phyloP scores from a whole-genome alignment of 2,329 filamentous ascomycete genomes.

The Nectriaceae sp. region DNA sequence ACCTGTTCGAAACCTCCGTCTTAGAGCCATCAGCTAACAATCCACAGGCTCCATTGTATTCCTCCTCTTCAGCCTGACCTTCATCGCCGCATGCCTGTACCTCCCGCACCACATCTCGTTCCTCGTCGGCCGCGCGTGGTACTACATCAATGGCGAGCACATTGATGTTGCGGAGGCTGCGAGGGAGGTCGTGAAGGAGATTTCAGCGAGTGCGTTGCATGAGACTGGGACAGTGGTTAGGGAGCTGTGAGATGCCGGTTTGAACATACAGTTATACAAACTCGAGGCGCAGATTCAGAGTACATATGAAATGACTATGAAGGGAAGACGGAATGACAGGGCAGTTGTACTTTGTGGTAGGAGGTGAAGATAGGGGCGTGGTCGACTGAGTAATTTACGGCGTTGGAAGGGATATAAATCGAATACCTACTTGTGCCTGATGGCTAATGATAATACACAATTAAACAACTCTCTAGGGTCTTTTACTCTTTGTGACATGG shows the following conservation, averaged over 20 bases:
- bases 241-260: constrained; percentile 33
- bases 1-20: neutral
- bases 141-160: constrained; percentile 88
- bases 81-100: constrained; percentile 87
- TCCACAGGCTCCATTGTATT: constrained; percentile 82
- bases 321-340: neutral
- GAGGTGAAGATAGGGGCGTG: too few species aligned
- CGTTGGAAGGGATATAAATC: constrained; percentile 10
- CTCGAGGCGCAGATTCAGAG: too few species aligned
- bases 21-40: constrained; percentile 36
- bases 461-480: too few species aligned
- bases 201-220: constrained; percentile 32
- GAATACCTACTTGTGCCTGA: too few species aligned
- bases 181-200: constrained; percentile 34
- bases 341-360: neutral
- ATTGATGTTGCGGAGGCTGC: constrained; percentile 46
- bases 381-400: constrained; percentile 3
- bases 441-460: constrained; percentile 20
- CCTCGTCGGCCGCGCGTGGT: constrained; percentile 83
- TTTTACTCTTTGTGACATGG: too few species aligned
- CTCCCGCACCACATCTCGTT: constrained; percentile 87
- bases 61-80: constrained; percentile 81
- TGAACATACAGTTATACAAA: neutral
- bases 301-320: too few species aligned
- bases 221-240: constrained; percentile 31